phyloP scores from a whole-genome alignment of 228 moss, liverwort and hornwort genomes.

The Sphagnum magellanicum region DNA sequence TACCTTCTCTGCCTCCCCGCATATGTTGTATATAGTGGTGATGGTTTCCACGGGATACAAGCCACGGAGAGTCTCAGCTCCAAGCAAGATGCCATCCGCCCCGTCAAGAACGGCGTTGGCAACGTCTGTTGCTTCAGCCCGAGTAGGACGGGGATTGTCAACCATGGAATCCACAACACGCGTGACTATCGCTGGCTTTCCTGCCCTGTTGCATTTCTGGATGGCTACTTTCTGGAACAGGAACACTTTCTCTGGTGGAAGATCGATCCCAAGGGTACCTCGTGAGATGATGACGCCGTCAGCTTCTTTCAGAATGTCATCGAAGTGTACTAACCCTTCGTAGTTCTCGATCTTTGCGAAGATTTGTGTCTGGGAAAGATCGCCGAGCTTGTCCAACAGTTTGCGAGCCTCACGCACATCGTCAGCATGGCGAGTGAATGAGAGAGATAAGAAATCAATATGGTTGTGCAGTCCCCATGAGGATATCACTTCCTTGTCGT shows the following conservation, averaged over 20 bases:
- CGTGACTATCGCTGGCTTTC: conserved; percentile 73
- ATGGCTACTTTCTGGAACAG: conserved; percentile 81
- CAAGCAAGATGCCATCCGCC: conserved; percentile 75
- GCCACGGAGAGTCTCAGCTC: conserved; percentile 76
- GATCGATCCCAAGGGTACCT: conserved; percentile 79
- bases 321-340: conserved; percentile 75
- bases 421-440: conserved; percentile 77
- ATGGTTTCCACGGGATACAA: conserved; percentile 69
- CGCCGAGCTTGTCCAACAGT: conserved; percentile 57
- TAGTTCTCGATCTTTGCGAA: conserved; percentile 87
- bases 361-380: conserved; percentile 73
- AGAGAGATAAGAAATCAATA: conserved; percentile 75
- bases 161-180: conserved; percentile 93
- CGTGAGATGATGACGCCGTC: conserved; percentile 82
- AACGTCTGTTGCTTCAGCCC: conserved; percentile 86
- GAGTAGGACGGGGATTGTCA: conserved; percentile 74
- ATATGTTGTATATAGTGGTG: conserved; percentile 64
- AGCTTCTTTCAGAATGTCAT: conserved; percentile 69
- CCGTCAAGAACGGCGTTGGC: conserved; percentile 89
- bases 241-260: conserved; percentile 85
- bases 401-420: conserved; percentile 68
- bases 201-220: conserved; percentile 75
- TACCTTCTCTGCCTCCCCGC: conserved; percentile 84
- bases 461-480: conserved; percentile 74
- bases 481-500: conserved; percentile 46